Percentiles rank a stretch among this genome's conserved stretches.
These are phyloP conservation scores for Phytophthora citricola DNA, from an alignment of 352 stramenopile genomes.

Conservation along the genomic window DNA sequence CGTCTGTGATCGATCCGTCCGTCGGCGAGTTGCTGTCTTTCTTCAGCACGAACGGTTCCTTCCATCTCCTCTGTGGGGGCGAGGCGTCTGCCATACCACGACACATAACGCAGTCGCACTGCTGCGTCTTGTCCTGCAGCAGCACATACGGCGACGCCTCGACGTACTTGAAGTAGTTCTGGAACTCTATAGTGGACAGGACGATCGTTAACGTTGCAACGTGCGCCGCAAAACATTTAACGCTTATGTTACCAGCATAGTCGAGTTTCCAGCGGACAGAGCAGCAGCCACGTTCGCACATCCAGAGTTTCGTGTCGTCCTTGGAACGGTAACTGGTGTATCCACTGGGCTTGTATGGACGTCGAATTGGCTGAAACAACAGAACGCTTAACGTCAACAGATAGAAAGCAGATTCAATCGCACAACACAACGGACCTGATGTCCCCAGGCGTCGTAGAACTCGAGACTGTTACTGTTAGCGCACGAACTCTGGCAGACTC, in stretches of 20 bases:
- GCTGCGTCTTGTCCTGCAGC: conserved; percentile 57
- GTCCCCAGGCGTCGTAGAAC: conserved; percentile 71
- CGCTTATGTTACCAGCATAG: conserved; percentile 50
- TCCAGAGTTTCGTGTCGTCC: conserved; percentile 55
- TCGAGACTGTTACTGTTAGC: conserved; percentile 56
- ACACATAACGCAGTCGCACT: conserved; percentile 72
- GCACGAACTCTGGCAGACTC: conserved; percentile 62
- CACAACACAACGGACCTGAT: conserved; percentile 37
- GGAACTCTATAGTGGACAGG: conserved; percentile 46
- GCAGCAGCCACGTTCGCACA: conserved; percentile 69
- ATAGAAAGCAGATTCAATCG: background rate
- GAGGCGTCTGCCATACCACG: conserved; percentile 39
- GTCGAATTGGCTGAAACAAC: conserved; percentile 19
- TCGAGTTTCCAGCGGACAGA: conserved; percentile 80
- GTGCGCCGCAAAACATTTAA: background rate
- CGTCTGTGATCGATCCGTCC: conserved; percentile 37
- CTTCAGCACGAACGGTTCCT: conserved; percentile 10
- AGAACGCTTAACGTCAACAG: conserved; percentile 1
- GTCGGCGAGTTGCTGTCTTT: conserved; percentile 28
- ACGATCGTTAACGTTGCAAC: conserved; percentile 6
- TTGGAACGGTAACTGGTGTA: conserved; percentile 19
- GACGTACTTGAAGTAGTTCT: conserved; percentile 70
- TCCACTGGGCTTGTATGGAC: conserved; percentile 26
- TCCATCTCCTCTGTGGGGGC: conserved; percentile 19
- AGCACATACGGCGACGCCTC: conserved; percentile 74